These are phyloP conservation scores for Colletotrichum sp. DNA, from an alignment of 2,329 filamentous ascomycete genomes.

Conservation along the genomic window DNA sequence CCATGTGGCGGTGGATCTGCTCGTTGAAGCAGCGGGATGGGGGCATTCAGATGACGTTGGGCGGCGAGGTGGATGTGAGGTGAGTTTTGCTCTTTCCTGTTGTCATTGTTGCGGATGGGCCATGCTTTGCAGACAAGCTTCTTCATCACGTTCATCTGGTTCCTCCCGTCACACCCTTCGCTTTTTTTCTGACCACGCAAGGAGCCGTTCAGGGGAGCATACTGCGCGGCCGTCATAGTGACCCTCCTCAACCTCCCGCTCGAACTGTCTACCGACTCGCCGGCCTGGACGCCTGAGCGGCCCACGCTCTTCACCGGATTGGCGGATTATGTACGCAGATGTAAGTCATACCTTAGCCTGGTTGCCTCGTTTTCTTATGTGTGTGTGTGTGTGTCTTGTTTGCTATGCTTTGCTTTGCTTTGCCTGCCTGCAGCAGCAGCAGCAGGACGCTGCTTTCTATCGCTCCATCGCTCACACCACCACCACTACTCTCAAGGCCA, in stretches of 20 bases:
- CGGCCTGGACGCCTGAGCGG: conserved; percentile 66
- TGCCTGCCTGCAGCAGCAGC: background rate
- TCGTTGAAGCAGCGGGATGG: conserved; percentile 85
- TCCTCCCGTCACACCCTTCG: background rate
- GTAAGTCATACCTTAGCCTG: conserved; percentile 53
- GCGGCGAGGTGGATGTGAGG: conserved; percentile 93
- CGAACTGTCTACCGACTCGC: conserved; percentile 74
- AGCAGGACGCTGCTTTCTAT: background rate
- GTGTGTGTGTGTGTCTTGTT: background rate
- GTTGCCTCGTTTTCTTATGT: background rate
- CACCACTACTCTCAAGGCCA: conserved; percentile 62
- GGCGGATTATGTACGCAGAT: conserved; percentile 79
- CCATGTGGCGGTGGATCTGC: conserved; percentile 92
- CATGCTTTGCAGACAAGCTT: too few species aligned
- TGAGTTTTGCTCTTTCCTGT: conserved; percentile 39
- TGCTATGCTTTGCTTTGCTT: background rate
- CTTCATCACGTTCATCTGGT: too few species aligned
- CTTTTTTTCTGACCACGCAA: conserved; percentile 20
- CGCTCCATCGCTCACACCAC: background rate
- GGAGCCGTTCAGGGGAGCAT: conserved; percentile 71
- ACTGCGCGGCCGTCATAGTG: conserved; percentile 86
- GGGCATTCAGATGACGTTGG: conserved; percentile 85
- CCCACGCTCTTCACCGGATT: conserved; percentile 73
- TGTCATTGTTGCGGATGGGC: too few species aligned
- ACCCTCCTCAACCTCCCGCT: conserved; percentile 84